Evolutionary conservation across 768 basidiomycete species (phyloP).

Genomic region (Agaricus subrufescens): DNA sequence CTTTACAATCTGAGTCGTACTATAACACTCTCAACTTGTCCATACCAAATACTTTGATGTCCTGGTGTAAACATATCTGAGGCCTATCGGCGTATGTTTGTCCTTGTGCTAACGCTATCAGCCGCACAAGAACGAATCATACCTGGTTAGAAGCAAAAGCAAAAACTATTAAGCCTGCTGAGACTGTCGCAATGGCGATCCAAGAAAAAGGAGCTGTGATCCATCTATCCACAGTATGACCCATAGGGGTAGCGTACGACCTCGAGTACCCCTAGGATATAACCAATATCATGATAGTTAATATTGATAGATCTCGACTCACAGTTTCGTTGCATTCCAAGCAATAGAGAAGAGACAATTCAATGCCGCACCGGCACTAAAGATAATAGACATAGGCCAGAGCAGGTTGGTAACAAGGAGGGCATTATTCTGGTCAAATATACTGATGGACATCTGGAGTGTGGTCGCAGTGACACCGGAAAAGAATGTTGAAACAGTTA

Average conservation of each 20-base stretch:
- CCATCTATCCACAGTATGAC: background rate
- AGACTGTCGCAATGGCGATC: background rate
- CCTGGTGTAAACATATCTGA: background rate
- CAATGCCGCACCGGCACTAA: slow-evolving; percentile 5
- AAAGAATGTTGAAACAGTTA: slow-evolving; percentile 22
- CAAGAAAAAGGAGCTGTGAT: slow-evolving; percentile 1
- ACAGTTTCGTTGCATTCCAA: background rate
- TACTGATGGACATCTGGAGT: slow-evolving; percentile 13
- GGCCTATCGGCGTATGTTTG: background rate
- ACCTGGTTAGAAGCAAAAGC: background rate
- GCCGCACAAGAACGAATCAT: background rate
- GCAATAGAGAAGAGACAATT: slow-evolving; percentile 3
- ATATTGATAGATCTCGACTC: background rate
- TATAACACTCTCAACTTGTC: background rate
- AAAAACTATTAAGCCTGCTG: slow-evolving; percentile 1
- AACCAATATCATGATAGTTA: too few species aligned
- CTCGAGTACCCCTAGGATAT: background rate
- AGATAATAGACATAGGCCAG: slow-evolving; percentile 2
- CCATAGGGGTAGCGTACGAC: background rate
- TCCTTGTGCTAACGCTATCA: background rate
- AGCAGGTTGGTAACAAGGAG: background rate
- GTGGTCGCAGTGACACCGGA: slow-evolving; percentile 24
- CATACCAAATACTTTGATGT: slow-evolving; percentile 1
- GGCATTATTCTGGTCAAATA: background rate
- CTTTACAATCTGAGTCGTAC: background rate